These are phyloP conservation scores for Diaporthe ilicicola DNA, from an alignment of 2,329 filamentous ascomycete species.

Conservation along the genomic window DNA sequence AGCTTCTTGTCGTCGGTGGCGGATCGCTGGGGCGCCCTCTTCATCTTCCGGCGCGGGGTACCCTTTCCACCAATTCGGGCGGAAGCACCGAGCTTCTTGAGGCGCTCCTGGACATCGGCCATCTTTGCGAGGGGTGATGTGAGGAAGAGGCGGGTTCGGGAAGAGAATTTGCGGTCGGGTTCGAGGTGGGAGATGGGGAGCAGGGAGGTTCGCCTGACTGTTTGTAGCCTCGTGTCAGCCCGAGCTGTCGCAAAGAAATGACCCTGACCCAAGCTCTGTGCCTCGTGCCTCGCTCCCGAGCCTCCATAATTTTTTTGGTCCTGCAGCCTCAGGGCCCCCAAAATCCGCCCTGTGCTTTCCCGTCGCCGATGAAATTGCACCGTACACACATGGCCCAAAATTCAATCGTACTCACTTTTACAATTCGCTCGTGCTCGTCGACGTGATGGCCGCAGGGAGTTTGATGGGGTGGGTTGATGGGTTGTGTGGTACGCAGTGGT, in stretches of 20 bases:
- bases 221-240: conserved; percentile 31
- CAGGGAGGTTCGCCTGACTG: conserved; percentile 33
- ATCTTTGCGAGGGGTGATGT: conserved; percentile 45
- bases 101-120: conserved; percentile 66
- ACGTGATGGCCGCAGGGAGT: conserved; percentile 24
- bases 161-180: conserved; percentile 16
- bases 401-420: conserved; percentile 31
- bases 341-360: background rate
- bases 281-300: conserved; percentile 19
- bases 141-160: conserved; percentile 32
- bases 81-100: conserved; percentile 65
- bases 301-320: conserved; percentile 15
- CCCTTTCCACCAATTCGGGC: conserved; percentile 89
- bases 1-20: conserved; percentile 99
- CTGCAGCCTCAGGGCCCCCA: background rate
- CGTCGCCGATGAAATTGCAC: conserved; percentile 5
- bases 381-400: conserved; percentile 15
- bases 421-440: conserved; percentile 31
- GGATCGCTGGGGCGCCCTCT: conserved; percentile 93
- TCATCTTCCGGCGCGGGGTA: conserved; percentile 96
- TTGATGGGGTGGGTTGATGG: conserved; percentile 23
- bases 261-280: conserved; percentile 21
- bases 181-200: conserved; percentile 27
- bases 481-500: conserved; percentile 22
- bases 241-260: conserved; percentile 24